Evolutionary conservation across 106 monocot genomes (phyloP).

Genomic region (Allium sativum): DNA sequence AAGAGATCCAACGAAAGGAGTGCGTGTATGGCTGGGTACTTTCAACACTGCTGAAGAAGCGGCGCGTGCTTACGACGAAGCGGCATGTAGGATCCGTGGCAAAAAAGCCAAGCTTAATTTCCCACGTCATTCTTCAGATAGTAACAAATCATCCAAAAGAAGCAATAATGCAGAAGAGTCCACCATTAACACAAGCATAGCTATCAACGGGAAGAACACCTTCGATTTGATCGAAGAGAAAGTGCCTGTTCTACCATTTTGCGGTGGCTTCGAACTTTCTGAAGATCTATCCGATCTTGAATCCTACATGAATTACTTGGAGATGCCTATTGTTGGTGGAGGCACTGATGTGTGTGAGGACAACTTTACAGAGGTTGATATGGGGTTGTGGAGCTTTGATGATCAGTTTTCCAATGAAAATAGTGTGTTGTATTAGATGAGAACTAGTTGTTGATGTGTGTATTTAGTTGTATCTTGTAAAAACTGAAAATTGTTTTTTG

Average conservation of each 20-base stretch:
- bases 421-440: too few species aligned
- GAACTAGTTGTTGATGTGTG: too few species aligned
- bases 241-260: conserved; percentile 5
- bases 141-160: neutral
- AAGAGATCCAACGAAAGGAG: conserved; percentile 70
- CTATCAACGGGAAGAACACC: conserved; percentile 9
- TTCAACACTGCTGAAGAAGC: conserved; percentile 85
- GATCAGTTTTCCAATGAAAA: conserved; percentile 20
- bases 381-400: conserved; percentile 67
- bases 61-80: conserved; percentile 66
- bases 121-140: conserved; percentile 19
- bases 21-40: conserved; percentile 80
- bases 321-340: conserved; percentile 37
- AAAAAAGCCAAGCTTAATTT: conserved; percentile 86
- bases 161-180: conserved; percentile 10
- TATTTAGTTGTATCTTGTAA: too few species aligned
- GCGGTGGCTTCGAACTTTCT: conserved; percentile 13
- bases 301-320: conserved; percentile 35
- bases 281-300: conserved; percentile 44
- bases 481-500: too few species aligned
- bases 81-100: conserved; percentile 66
- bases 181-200: conserved; percentile 1
- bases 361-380: conserved; percentile 22
- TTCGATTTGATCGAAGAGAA: conserved; percentile 18
- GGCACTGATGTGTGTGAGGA: conserved; percentile 15